Conservation (phyloP, 352 stramenopile genomes). For the Phytophthora nicotianae region DNA sequence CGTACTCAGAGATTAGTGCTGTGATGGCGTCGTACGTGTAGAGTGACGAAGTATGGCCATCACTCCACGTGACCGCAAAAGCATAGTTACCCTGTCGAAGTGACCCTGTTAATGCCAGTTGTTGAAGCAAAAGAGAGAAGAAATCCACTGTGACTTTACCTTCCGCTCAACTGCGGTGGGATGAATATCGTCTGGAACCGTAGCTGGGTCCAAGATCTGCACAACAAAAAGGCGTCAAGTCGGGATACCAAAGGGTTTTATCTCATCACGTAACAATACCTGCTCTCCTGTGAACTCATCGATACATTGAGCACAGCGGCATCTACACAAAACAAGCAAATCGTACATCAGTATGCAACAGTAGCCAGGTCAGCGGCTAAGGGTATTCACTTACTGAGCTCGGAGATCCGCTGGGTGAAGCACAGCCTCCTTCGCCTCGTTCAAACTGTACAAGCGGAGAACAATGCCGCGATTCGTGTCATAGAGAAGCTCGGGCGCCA, state of each 20-base stretch:
- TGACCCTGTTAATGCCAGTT: conserved; percentile 3
- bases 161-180: conserved; percentile 87
- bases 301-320: conserved; percentile 85
- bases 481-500: conserved; percentile 80
- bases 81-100: conserved; percentile 96
- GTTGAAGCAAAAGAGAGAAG: background rate
- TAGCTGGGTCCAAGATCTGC: conserved; percentile 74
- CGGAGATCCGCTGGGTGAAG: conserved; percentile 78
- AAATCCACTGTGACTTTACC: conserved; percentile 34
- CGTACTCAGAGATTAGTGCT: conserved; percentile 59
- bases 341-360: background rate
- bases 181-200: conserved; percentile 77
- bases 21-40: conserved; percentile 95
- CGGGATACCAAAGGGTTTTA: background rate
- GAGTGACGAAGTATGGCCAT: conserved; percentile 96
- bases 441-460: conserved; percentile 74
- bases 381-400: conserved; percentile 44
- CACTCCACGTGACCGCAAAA: conserved; percentile 96
- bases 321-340: conserved; percentile 42
- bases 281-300: conserved; percentile 87
- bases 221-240: conserved; percentile 6
- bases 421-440: conserved; percentile 74
- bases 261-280: conserved; percentile 33
- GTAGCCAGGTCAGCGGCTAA: background rate
- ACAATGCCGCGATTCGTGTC: conserved; percentile 84